Evolutionary conservation across 1,284 basidiomycete genomes (phyloP), one percentile per base, ranked within the genome.

Genomic region (Puccinia polysora): DNA sequence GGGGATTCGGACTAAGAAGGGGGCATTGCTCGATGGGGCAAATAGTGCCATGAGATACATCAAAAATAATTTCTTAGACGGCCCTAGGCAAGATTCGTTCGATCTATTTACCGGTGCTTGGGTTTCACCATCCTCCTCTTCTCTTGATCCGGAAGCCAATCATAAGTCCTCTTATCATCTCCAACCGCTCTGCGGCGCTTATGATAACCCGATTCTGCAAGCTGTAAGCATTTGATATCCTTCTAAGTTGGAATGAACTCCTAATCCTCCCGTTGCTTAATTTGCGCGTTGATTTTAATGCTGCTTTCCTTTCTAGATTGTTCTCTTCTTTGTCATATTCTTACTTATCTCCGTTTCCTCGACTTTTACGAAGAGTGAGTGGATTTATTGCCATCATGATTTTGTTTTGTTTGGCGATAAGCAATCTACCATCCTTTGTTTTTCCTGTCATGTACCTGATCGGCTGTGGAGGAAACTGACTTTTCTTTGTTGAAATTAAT

Each of bases 11-110:
- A 91, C 91, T 2, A 86, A 83, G 65, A 85, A 87, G 74, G 95
- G 95, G 32, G 80, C 84, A 32, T 77, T 96, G 58, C 87, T 93
- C 78, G 96, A 98, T 81, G 91, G 91, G 0, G 83, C 87, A 80
- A 98, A 97, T 81, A 89, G 89, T 20, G 80, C 87, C 1, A 84
- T 88, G 81, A 86, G 96, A 74, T 99, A 98, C 79, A 78, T 97
- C 75, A 93, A 89, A 83, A 98, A 98, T 83, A 98, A 97, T 80
- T 94, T 92, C 82, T 90, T 97, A 77, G 96, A 98, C 80, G 96
- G 96, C 5, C 85, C 91, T 64, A 83, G 94, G 78, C 93, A 80
- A 86, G 93, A 97, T 81, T 91, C 89, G 1, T 95, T 90, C 78
- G 96, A 99, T 80, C 84, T 99, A 73, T 84, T 98, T 76, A 95